Evolutionary conservation across 805 yeast genomes (phyloP).

Genomic region (Metschnikowia corniflorae): DNA sequence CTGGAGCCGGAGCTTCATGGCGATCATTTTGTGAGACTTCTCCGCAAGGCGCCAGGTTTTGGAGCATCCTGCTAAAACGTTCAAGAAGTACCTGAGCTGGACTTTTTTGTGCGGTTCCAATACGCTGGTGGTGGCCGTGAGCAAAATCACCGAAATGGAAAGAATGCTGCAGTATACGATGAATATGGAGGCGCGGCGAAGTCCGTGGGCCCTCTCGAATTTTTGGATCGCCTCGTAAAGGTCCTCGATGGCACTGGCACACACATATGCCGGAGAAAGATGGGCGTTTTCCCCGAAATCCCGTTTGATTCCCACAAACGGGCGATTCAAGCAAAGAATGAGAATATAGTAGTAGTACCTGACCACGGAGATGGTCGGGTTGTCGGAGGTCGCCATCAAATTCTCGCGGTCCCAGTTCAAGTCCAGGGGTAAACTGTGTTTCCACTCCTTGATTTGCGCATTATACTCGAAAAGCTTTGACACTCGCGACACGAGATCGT

Average conservation of each 20-base stretch:
- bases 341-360: conserved; percentile 58
- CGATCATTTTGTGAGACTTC: conserved; percentile 41
- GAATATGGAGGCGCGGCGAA: conserved; percentile 41
- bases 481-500: conserved; percentile 39
- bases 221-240: conserved; percentile 35
- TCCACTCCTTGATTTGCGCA: conserved; percentile 50
- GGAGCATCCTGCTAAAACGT: conserved; percentile 39
- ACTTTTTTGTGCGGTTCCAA: conserved; percentile 25
- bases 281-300: conserved; percentile 15
- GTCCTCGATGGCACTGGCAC: conserved; percentile 41
- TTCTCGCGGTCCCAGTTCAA: conserved; percentile 46
- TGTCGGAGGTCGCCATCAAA: conserved; percentile 42
- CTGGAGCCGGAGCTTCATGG: conserved; percentile 28
- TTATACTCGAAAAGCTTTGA: conserved; percentile 45
- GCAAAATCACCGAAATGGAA: conserved; percentile 40
- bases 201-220: conserved; percentile 39
- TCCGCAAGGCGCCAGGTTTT: conserved; percentile 47
- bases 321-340: conserved; percentile 56
- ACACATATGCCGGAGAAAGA: conserved; percentile 33
- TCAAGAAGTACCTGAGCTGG: conserved; percentile 38
- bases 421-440: conserved; percentile 44
- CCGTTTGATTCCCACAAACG: conserved; percentile 45
- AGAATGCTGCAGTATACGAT: conserved; percentile 47
- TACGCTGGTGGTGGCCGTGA: conserved; percentile 29
- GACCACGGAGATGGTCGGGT: conserved; percentile 52